Base-by-base conservation (phyloP, 2,329 filamentous ascomycete genomes). In the Pseudogymnoascus sp. region DNA sequence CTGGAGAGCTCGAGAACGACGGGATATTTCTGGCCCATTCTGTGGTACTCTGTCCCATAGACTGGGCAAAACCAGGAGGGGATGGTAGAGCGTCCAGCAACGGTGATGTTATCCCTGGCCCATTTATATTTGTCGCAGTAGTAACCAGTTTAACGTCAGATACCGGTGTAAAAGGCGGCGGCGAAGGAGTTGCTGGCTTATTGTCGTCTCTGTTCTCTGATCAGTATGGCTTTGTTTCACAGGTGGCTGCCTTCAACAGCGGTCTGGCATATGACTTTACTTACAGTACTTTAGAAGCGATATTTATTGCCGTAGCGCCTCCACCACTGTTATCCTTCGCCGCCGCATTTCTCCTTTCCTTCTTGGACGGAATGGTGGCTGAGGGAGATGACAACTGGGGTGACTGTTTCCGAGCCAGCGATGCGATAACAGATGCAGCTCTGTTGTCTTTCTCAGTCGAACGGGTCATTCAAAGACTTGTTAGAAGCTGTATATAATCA, bases 1-100 rank as follows among this genome's bases (percentile, higher is more conserved):
- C 65, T 66, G 75, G 69, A 72, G 77, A 72, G 73, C 75, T 68
- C 67, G 74, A 72, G 76, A 77, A 74, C 70, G 76, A 31, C 69
- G 77, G 43, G 74, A 73, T 33, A 72, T 77, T 74, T 64, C 77
- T 78, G 63, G 78, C 76, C 78, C 78, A 80, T 73, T 80, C 78
- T 68, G 73, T 72, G 41, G 72, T 72, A 37, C 69, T 71, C 60
- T 72, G 71, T 14, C 69, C 65, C 16, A 66, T 59, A 16, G 69
- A 68, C 40, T 65, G 64, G 35, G 68, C 64, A 60, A 71, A 65
- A 22, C 68, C 65, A 31, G 70, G 66, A 31, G 70, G 66, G 28
- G 71, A 70, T 22, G 72, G 71, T 60, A 73, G 63, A 19, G 69
- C 71, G 50, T 73, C 70, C 28, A 72, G 64, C 64, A 74, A 64